Percentiles rank a stretch among this genome's conserved stretches.
Conservation (phyloP, 2,329 filamentous ascomycete species). For the Ceratocystis lukuohia region DNA sequence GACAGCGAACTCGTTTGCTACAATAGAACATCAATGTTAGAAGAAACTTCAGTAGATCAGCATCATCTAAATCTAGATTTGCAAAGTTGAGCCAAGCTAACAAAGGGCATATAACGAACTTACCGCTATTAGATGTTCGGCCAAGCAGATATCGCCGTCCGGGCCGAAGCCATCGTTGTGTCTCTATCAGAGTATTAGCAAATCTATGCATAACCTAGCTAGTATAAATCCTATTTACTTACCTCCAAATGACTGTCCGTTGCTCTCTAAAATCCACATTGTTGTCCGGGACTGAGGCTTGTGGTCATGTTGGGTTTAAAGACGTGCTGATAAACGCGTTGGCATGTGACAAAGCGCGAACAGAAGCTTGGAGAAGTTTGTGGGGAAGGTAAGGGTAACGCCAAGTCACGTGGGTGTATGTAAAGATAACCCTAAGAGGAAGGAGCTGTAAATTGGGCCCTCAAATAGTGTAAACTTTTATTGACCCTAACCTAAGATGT, state of each 20-base stretch:
- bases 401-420: constrained; percentile 4
- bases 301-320: background rate
- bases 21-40: too few species aligned
- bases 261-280: constrained; percentile 18
- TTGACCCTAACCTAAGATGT: background rate
- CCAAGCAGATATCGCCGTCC: constrained; percentile 16
- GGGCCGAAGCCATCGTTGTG: constrained; percentile 16
- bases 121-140: constrained; percentile 12
- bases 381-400: background rate
- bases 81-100: too few species aligned
- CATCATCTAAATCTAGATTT: too few species aligned
- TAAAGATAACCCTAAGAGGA: background rate
- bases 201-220: background rate
- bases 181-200: constrained; percentile 6
- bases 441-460: background rate
- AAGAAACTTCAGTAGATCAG: too few species aligned
- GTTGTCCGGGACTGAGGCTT: background rate
- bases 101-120: background rate
- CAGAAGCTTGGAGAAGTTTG: background rate
- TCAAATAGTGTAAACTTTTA: background rate
- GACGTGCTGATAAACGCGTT: background rate
- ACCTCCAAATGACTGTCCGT: constrained; percentile 5
- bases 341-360: background rate
- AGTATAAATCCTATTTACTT: background rate
- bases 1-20: constrained; percentile 55